Percentiles rank a stretch among this genome's conserved stretches.
These are phyloP conservation scores for Leccinum obscurum DNA, from an alignment of 768 basidiomycete genomes.

Conservation along the genomic window DNA sequence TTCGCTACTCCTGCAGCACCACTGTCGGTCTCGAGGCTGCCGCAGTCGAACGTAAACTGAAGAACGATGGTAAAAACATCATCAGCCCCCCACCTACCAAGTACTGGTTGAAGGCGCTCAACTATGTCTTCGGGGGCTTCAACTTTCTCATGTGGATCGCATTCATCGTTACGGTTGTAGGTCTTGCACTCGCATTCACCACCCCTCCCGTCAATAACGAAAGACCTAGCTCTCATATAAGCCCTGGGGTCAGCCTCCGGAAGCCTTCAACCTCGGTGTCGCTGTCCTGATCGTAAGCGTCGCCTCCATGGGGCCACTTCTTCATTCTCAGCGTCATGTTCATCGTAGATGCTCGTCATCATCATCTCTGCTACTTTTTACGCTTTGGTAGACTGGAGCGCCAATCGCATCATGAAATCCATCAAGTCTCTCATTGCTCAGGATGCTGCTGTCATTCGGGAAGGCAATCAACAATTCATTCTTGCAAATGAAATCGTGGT, in stretches of 20 bases:
- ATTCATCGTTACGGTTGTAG: slow-evolving; percentile 44
- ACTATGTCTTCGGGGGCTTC: slow-evolving; percentile 58
- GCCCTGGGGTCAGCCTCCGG: slow-evolving; percentile 44
- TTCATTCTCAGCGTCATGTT: slow-evolving; percentile 5
- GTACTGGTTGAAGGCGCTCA: slow-evolving; percentile 48
- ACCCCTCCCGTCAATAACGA: neutral
- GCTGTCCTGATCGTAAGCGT: slow-evolving; percentile 47
- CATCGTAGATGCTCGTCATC: slow-evolving; percentile 41
- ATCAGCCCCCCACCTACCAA: slow-evolving; percentile 48
- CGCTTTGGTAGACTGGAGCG: slow-evolving; percentile 51
- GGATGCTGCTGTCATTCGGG: slow-evolving; percentile 54
- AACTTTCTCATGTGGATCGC: slow-evolving; percentile 56
- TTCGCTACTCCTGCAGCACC: slow-evolving; percentile 44
- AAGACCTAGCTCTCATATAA: slow-evolving; percentile 44
- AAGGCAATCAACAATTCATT: slow-evolving; percentile 48
- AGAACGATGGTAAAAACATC: slow-evolving; percentile 48
- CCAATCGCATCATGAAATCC: slow-evolving; percentile 51
- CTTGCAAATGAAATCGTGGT: slow-evolving; percentile 57
- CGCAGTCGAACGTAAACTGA: slow-evolving; percentile 41
- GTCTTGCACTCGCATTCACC: slow-evolving; percentile 4
- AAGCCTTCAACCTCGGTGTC: slow-evolving; percentile 50
- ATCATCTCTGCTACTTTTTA: slow-evolving; percentile 46
- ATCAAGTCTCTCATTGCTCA: slow-evolving; percentile 61
- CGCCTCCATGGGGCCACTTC: slow-evolving; percentile 13
- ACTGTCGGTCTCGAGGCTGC: slow-evolving; percentile 46